Base-by-base conservation (phyloP, 176 grass and related monocot species). In the Oryza glumipatula region DNA sequence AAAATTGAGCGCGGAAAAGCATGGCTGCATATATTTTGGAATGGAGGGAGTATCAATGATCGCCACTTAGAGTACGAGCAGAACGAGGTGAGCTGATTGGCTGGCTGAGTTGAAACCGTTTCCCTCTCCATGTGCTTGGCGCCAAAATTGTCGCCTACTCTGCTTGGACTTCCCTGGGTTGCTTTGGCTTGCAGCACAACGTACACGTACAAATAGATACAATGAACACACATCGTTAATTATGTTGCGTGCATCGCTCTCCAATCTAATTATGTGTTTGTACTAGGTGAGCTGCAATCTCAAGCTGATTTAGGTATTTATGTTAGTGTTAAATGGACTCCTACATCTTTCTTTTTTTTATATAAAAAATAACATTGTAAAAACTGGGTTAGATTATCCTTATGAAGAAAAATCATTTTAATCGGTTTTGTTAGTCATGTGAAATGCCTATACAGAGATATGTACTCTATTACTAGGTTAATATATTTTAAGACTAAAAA, bases 91-190 rank as follows among this genome's bases (percentile, higher is more conserved):
- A 47, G 23, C 70, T 47, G 43, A 48, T 73, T 67, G 64, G 65
- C 76, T 24, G 64, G 9, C 73, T 41, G 65, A 7, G 73, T 58
- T 69, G 82, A 69, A 84, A 21, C 19, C 54, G 16, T 58, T 58
- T 58, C 7, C 54, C 17, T 2, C 8, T 63, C 8, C 58, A 63
- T 23, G 58, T 63, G 58, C 58, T 9, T 63, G 58, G 21, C 58
- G 58, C 58, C 58, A 63, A 63, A 63, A 63, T 63, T 63, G n/a
- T 63, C 21, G 13, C 58, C 19, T 21, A 21, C 58, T 63, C 23
- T 63, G 58, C 58, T 63, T 63, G 3, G n/a, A 63, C 58, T 63
- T 23, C 8, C 19, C 23, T 23, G 4, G 51, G 58, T 63, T 63
- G 21, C 58, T 63, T 63, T 63, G 58, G n/a, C 7, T 63, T 63